A percentile compares a stretch with the other conserved stretches of the same genome.
Conservation (phyloP, 2,329 filamentous ascomycete species). For the Aspergillus arachidicola region DNA sequence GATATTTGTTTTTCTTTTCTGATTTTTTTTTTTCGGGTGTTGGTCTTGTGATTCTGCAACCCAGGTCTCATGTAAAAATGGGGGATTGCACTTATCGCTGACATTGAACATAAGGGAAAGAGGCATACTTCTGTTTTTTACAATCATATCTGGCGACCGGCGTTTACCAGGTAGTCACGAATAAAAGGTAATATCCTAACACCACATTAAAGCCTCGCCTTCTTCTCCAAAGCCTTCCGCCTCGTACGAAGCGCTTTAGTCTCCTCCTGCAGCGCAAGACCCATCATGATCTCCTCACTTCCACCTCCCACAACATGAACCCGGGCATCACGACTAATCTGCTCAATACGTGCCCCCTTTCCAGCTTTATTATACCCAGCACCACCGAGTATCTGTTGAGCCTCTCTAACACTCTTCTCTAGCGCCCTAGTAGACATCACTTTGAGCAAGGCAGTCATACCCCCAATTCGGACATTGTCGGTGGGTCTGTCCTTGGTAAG, state of each 20-base stretch:
- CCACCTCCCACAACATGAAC: constrained; percentile 48
- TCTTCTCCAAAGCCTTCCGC: constrained; percentile 29
- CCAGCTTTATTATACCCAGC: constrained; percentile 55
- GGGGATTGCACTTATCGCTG: background rate
- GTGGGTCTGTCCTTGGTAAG: constrained; percentile 42
- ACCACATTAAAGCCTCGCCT: constrained; percentile 24
- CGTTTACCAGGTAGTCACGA: background rate
- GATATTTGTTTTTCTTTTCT: background rate
- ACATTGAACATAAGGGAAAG: background rate
- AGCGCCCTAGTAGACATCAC: constrained; percentile 56
- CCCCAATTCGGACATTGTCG: constrained; percentile 50
- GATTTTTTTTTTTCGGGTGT: background rate
- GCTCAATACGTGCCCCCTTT: constrained; percentile 54
- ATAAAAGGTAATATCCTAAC: background rate
- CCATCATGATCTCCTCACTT: constrained; percentile 45
- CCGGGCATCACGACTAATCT: constrained; percentile 56
- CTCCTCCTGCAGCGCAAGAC: constrained; percentile 36
- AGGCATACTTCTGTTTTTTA: background rate
- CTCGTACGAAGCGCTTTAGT: constrained; percentile 33
- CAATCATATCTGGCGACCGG: background rate
- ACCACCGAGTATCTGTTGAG: constrained; percentile 59
- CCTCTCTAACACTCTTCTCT: constrained; percentile 57
- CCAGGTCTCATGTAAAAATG: background rate
- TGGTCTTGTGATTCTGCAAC: background rate
- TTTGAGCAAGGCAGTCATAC: constrained; percentile 56